Evolutionary conservation across 2,329 filamentous ascomycete species (phyloP).

Genomic region (Teratosphaeria gauchensis): DNA sequence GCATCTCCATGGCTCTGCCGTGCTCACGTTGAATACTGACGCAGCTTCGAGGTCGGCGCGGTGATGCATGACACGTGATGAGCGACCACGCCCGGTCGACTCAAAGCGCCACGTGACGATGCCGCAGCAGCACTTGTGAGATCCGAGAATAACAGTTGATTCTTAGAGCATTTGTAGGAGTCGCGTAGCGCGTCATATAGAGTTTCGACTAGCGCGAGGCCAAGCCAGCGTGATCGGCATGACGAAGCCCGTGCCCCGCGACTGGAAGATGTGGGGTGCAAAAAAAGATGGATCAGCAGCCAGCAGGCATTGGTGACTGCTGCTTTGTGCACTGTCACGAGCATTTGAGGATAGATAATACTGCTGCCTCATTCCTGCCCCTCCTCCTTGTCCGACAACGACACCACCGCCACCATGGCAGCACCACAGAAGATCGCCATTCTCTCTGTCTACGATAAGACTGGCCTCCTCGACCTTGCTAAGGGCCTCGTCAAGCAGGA

Average conservation of each 20-base stretch:
- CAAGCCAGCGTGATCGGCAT: background rate
- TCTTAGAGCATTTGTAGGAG: background rate
- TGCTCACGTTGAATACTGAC: no score
- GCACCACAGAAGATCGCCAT: constrained; percentile 49
- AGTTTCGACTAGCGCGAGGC: background rate
- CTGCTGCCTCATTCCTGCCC: background rate
- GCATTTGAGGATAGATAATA: background rate
- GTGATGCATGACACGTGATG: no score
- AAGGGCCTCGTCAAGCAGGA: constrained; percentile 83
- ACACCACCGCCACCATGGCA: background rate
- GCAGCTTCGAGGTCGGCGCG: no score
- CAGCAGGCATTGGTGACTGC: background rate
- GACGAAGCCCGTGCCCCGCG: background rate
- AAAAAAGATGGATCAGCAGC: background rate
- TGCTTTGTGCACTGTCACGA: background rate
- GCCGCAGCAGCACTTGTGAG: background rate
- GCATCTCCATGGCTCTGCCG: no score
- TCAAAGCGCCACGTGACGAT: no score
- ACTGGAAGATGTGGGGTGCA: background rate
- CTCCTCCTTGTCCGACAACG: background rate
- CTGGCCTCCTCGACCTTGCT: constrained; percentile 81
- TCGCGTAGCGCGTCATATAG: background rate
- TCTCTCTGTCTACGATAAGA: constrained; percentile 98
- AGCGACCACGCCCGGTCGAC: no score
- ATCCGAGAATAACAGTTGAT: background rate